phyloP scores from a whole-genome alignment of 2,329 filamentous ascomycete species.

The Blastomyces emzantsi region DNA sequence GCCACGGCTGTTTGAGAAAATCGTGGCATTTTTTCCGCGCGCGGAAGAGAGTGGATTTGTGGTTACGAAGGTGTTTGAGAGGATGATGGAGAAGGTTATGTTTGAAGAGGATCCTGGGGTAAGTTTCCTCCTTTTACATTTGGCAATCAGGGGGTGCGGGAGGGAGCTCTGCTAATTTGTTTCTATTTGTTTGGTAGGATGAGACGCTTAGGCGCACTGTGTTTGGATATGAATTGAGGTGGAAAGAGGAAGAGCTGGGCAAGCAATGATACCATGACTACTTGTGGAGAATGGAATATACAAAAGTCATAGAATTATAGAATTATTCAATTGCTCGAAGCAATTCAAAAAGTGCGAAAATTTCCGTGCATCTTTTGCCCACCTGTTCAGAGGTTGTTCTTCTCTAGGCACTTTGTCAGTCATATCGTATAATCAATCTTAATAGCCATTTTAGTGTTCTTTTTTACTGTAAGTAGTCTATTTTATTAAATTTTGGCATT shows the following conservation, averaged over 20 bases:
- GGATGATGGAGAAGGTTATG: slow-evolving; percentile 73
- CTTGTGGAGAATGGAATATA: slow-evolving; percentile 5
- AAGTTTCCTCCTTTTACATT: slow-evolving; percentile 23
- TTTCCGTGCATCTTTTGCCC: not conserved
- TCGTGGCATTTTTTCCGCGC: slow-evolving; percentile 76
- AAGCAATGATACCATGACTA: slow-evolving; percentile 2
- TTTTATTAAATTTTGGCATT: not conserved
- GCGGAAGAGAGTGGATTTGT: slow-evolving; percentile 60
- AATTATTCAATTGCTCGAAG: not conserved
- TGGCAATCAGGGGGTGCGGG: not conserved
- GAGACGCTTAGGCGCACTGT: slow-evolving; percentile 72
- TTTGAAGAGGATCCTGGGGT: slow-evolving; percentile 81
- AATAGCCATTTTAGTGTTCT: not conserved
- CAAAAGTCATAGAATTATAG: not conserved
- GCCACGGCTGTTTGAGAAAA: slow-evolving; percentile 79
- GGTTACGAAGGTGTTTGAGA: slow-evolving; percentile 73
- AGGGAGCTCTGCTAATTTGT: not conserved
- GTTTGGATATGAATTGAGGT: slow-evolving; percentile 64
- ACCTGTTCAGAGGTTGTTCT: not conserved
- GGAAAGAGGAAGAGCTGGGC: slow-evolving; percentile 40
- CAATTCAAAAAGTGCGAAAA: not conserved
- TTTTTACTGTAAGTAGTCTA: not conserved
- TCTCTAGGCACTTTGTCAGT: not conserved
- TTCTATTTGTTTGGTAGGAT: slow-evolving; percentile 42
- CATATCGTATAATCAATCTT: not conserved